phyloP scores from a whole-genome alignment of 441 rosid species.

The Manihot esculenta region DNA sequence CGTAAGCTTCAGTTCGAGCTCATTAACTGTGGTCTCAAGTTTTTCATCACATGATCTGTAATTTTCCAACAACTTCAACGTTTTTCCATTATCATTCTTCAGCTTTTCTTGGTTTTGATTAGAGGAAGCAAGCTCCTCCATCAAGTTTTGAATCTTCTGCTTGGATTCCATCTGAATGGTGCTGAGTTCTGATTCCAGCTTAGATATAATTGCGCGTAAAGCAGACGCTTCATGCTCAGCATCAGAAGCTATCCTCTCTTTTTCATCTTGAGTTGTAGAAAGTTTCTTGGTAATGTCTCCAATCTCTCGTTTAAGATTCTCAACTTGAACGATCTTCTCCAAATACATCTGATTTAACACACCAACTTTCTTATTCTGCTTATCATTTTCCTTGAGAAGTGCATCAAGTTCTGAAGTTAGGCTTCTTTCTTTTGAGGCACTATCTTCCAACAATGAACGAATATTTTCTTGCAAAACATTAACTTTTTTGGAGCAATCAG shows the following conservation, averaged over 20 bases:
- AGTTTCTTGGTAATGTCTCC: constrained; percentile 33
- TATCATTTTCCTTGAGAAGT: constrained; percentile 38
- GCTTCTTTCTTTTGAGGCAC: constrained; percentile 39
- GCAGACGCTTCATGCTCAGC: constrained; percentile 30
- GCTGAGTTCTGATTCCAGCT: constrained; percentile 38
- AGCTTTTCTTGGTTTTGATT: constrained; percentile 37
- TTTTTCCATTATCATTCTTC: constrained; percentile 36
- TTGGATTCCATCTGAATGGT: constrained; percentile 25
- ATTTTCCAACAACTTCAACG: constrained; percentile 35
- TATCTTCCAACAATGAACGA: constrained; percentile 39
- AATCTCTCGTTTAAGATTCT: constrained; percentile 38
- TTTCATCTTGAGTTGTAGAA: constrained; percentile 30
- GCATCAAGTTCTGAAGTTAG: constrained; percentile 36
- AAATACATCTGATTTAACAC: constrained; percentile 35
- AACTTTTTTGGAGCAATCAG: constrained; percentile 37
- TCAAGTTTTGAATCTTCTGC: constrained; percentile 31
- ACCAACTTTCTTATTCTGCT: constrained; percentile 38
- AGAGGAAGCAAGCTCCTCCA: constrained; percentile 40
- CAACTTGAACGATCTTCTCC: constrained; percentile 39
- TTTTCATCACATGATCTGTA: constrained; percentile 48
- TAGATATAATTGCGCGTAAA: constrained; percentile 33
- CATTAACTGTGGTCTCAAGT: constrained; percentile 35
- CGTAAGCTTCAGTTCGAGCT: constrained; percentile 53
- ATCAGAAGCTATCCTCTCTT: constrained; percentile 37
- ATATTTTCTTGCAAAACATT: constrained; percentile 39